Evolutionary conservation across 1,284 basidiomycete genomes (phyloP), one percentile per base, ranked within the genome.

Genomic region (Sanghuangporus weigelae): DNA sequence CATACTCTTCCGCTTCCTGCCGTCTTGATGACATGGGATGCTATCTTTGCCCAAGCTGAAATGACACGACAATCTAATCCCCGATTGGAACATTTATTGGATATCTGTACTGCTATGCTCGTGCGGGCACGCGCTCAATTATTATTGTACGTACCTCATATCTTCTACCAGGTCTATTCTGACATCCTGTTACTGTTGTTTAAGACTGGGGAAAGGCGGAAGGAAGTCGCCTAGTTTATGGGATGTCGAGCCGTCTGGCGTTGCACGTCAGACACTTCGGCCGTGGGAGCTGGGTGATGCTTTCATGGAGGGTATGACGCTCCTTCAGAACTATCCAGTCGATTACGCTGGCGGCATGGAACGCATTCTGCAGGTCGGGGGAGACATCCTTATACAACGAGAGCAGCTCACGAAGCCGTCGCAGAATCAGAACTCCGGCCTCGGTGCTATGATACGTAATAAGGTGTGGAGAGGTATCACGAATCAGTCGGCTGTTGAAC

Each of bases 391-490:
- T 10, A 74, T 75, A 56, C 82, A 81, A 67, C 79, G 86, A 7
- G 75, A 79, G 58, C 74, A 79, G 57, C 76, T 79, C 51, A 69
- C 63, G 14, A 75, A 72, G 62, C 64, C 69, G 10, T 66, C 69
- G 3, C 75, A 75, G 60, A 68, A 71, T 0, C 73, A 72, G 10
- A 75, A 73, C 23, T 70, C 75, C n/a, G 80, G 80, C 23, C 72
- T 91, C 0, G 83, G 84, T 6, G 77, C 79, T 38, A 82, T 84
- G 26, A 72, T 90, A 7, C 81, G 78, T 60, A 79, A 80, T n/a
- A 82, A 80, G 0, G 79, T 91, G 69, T 90, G 89, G 89, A 84
- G 79, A 67, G 85, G 85, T 1, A 83, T 88, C 60, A 81, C 81
- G 36, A 83, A 81, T 65, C 83, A 83, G 68, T 46, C 44, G 16